phyloP scores from a whole-genome alignment of 345 rosid genomes.

The Hibiscus mutabilis region DNA sequence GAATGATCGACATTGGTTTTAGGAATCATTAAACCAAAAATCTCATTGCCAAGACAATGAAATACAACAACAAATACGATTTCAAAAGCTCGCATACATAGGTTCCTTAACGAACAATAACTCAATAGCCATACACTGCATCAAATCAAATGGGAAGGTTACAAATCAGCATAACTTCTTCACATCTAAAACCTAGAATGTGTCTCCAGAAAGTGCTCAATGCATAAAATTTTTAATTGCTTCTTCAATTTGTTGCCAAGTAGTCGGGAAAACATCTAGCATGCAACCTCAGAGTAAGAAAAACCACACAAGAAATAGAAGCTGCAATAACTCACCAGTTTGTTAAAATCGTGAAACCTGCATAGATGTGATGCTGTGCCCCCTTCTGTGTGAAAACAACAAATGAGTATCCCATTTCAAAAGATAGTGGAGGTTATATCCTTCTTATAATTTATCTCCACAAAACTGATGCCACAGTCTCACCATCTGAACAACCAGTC shows the following conservation, averaged over 20 bases:
- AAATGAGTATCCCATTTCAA: neutral
- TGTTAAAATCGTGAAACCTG: neutral
- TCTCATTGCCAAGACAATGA: too few species aligned
- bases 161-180: conserved; percentile 6
- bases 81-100: neutral
- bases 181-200: neutral
- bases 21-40: too few species aligned
- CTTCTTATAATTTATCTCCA: neutral
- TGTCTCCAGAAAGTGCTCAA: neutral
- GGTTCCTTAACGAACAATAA: neutral
- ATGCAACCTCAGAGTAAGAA: neutral
- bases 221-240: neutral
- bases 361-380: neutral
- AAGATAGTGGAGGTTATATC: neutral
- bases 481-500: neutral
- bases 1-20: too few species aligned
- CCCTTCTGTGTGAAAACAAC: neutral
- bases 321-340: conserved; percentile 8
- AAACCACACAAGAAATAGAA: conserved; percentile 1
- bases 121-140: neutral
- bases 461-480: neutral
- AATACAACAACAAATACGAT: neutral
- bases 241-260: neutral
- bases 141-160: neutral
- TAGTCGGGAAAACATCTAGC: neutral